These are phyloP conservation scores for Globisporangium uncinulatum DNA, from an alignment of 352 stramenopile species.

Conservation along the genomic window DNA sequence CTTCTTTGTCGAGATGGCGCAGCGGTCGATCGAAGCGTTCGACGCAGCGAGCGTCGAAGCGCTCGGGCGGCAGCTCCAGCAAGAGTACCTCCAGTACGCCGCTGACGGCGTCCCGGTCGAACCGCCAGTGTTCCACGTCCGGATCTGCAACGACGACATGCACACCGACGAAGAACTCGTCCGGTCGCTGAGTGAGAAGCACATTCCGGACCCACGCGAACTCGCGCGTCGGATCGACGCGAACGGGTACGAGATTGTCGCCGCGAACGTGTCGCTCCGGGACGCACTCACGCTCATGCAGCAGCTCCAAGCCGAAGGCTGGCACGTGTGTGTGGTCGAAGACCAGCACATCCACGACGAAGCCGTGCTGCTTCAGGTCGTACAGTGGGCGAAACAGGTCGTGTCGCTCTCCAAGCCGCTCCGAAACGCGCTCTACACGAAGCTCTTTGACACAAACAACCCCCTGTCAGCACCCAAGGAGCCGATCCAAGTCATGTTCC, in stretches of 20 bases:
- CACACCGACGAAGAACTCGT: slow-evolving; percentile 98
- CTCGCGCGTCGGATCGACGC: slow-evolving; percentile 72
- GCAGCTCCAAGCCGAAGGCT: slow-evolving; percentile 70
- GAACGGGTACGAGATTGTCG: slow-evolving; percentile 67
- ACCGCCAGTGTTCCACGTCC: slow-evolving; percentile 75
- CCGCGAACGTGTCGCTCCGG: slow-evolving; percentile 37
- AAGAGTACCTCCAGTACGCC: slow-evolving; percentile 13
- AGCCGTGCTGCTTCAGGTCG: slow-evolving; percentile 47
- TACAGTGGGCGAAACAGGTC: slow-evolving; percentile 74
- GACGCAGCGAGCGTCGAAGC: slow-evolving; percentile 49
- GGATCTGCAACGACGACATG: slow-evolving; percentile 98
- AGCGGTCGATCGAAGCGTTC: slow-evolving; percentile 65
- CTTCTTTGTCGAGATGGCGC: slow-evolving; percentile 71
- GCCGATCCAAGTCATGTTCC: slow-evolving; percentile 87
- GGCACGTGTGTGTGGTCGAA: slow-evolving; percentile 79
- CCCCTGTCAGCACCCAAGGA: slow-evolving; percentile 37
- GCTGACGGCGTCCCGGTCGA: slow-evolving; percentile 10
- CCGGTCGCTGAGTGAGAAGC: slow-evolving; percentile 79
- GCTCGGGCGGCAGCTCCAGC: slow-evolving; percentile 27
- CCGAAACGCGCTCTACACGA: slow-evolving; percentile 59
- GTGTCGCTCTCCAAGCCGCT: slow-evolving; percentile 54
- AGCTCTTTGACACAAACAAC: slow-evolving; percentile 50
- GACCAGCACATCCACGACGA: slow-evolving; percentile 71
- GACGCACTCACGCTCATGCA: slow-evolving; percentile 73
- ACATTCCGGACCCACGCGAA: slow-evolving; percentile 47